These are phyloP conservation scores for Salix purpurea DNA, from an alignment of 345 rosid genomes.

Conservation along the genomic window DNA sequence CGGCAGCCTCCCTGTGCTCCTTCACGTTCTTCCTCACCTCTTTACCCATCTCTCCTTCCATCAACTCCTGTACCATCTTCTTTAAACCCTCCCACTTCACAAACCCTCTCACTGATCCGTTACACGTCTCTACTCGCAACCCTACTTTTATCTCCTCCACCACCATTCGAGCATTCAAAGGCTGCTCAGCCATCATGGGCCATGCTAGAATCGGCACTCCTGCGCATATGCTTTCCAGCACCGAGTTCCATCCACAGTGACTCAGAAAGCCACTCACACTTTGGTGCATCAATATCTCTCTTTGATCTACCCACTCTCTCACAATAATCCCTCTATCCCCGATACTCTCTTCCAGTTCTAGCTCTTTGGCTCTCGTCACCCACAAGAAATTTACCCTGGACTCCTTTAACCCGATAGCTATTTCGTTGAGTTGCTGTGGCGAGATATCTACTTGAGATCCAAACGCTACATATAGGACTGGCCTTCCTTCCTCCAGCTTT, in stretches of 20 bases:
- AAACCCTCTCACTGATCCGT: constrained; percentile 41
- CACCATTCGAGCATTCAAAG: constrained; percentile 53
- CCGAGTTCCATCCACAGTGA: constrained; percentile 92
- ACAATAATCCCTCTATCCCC: constrained; percentile 51
- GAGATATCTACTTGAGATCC: constrained; percentile 73
- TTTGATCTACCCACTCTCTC: constrained; percentile 69
- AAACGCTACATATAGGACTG: constrained; percentile 71
- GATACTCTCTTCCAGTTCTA: constrained; percentile 38
- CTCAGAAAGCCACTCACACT: constrained; percentile 62
- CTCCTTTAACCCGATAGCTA: constrained; percentile 52
- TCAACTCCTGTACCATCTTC: constrained; percentile 50
- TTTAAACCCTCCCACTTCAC: constrained; percentile 43
- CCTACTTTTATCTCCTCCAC: constrained; percentile 63
- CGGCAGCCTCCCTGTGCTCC: constrained; percentile 42
- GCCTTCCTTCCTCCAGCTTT: constrained; percentile 36
- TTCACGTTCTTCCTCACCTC: constrained; percentile 39
- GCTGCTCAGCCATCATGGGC: constrained; percentile 84
- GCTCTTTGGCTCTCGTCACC: constrained; percentile 46
- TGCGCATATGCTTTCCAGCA: constrained; percentile 56
- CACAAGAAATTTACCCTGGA: constrained; percentile 57
- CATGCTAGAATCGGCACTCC: constrained; percentile 76
- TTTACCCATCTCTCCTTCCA: constrained; percentile 59
- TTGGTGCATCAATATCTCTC: constrained; percentile 48
- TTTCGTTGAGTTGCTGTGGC: constrained; percentile 44
- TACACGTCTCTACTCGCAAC: constrained; percentile 46